Evolutionary conservation across 805 yeast genomes (phyloP).

Genomic region (Suhomyces xylopsoci): DNA sequence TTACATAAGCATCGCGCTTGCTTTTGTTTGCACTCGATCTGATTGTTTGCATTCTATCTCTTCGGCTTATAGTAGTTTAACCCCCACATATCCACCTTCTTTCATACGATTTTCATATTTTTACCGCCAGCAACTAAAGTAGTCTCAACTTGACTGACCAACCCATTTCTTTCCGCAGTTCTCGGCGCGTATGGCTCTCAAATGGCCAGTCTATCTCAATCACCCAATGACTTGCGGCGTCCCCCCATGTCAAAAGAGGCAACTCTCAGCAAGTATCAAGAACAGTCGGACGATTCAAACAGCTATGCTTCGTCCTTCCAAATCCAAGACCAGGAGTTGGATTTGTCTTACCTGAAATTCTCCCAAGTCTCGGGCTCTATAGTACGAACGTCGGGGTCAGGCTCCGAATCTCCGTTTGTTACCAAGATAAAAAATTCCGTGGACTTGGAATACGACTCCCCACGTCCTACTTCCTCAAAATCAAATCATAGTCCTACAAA

Average conservation of each 20-base stretch:
- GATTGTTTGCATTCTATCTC: neutral
- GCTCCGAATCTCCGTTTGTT: conserved; percentile 25
- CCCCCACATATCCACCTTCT: neutral
- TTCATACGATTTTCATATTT: neutral
- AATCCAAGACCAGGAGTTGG: conserved; percentile 16
- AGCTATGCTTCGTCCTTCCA: conserved; percentile 12
- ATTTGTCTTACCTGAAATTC: conserved; percentile 37
- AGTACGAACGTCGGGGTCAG: conserved; percentile 7
- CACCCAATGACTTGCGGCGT: neutral
- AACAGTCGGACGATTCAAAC: conserved; percentile 11
- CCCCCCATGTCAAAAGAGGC: conserved; percentile 2
- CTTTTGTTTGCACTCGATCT: neutral
- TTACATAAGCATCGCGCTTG: neutral
- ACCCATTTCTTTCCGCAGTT: neutral
- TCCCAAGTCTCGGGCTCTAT: conserved; percentile 29
- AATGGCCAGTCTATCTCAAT: neutral
- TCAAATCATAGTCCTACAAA: neutral
- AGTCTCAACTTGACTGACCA: neutral
- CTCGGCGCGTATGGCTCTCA: neutral
- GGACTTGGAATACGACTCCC: conserved; percentile 1
- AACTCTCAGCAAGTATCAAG: conserved; percentile 16
- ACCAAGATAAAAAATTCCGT: neutral
- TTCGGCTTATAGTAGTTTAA: neutral
- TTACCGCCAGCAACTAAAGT: neutral
- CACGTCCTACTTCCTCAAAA: neutral